A percentile compares a stretch with the other conserved stretches of the same genome.
These are phyloP conservation scores for Perilla frutescens DNA, from an alignment of 257 asterid species.

Conservation along the genomic window DNA sequence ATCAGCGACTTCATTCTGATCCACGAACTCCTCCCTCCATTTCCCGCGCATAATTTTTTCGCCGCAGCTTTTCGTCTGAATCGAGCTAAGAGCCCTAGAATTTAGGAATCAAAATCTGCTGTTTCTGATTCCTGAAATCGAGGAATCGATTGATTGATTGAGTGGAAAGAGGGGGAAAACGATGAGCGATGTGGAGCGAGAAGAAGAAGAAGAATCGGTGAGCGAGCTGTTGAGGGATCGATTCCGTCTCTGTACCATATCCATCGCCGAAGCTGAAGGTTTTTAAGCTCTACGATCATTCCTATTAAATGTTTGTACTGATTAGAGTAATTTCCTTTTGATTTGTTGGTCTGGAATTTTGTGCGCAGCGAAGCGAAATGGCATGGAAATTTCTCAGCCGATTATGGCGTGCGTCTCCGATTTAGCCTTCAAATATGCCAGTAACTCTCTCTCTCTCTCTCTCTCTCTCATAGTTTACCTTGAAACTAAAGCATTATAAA, in stretches of 20 bases:
- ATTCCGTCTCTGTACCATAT: slow-evolving; percentile 78
- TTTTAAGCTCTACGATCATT: slow-evolving; percentile 3
- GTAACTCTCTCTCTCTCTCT: slow-evolving; percentile 42
- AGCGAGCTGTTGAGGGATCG: slow-evolving; percentile 74
- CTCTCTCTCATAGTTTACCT: neutral
- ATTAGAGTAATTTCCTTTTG: neutral
- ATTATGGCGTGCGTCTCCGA: slow-evolving; percentile 82
- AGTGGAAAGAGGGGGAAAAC: slow-evolving; percentile 17
- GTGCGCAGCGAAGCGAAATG: slow-evolving; percentile 68
- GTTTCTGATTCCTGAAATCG: slow-evolving; percentile 22
- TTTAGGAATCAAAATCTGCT: slow-evolving; percentile 17
- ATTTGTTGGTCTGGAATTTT: neutral
- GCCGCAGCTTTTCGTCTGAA: slow-evolving; percentile 2
- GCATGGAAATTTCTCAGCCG: slow-evolving; percentile 82
- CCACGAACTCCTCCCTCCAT: slow-evolving; percentile 30
- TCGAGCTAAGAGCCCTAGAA: slow-evolving; percentile 36
- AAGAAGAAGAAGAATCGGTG: slow-evolving; percentile 73
- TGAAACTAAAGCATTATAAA: neutral
- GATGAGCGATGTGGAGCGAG: slow-evolving; percentile 68
- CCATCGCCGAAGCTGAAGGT: slow-evolving; percentile 91
- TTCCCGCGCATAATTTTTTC: slow-evolving; percentile 47
- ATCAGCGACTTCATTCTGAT: neutral
- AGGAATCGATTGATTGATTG: neutral
- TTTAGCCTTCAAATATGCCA: slow-evolving; percentile 86
- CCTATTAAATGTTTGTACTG: neutral